Percentiles rank a stretch among this genome's conserved stretches.
Conservation (phyloP, 1,284 basidiomycete genomes). For the Thecaphora frezii region DNA sequence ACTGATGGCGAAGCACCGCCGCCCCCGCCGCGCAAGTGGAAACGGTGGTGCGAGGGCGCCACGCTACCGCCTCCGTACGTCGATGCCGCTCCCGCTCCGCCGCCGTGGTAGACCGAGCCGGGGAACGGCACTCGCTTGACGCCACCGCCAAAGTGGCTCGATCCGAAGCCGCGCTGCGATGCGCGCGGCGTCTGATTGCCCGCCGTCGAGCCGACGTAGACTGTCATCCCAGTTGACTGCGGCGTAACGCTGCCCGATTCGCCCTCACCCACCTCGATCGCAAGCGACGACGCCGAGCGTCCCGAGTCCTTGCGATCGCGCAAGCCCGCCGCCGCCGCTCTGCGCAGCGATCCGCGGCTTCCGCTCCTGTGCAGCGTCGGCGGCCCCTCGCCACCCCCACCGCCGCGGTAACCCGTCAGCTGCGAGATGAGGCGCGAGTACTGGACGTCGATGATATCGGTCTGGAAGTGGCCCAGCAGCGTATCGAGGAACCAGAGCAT, state of each 20-base stretch:
- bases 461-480: conserved; percentile 69
- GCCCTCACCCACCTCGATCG: too few relatives aligned
- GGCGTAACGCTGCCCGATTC: background rate
- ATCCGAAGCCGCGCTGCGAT: background rate
- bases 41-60: background rate
- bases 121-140: background rate
- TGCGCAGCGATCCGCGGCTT: background rate
- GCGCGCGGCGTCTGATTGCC: background rate
- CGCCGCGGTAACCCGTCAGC: conserved; percentile 56
- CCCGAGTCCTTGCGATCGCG: background rate
- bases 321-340: too few relatives aligned
- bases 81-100: too few relatives aligned
- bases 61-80: background rate
- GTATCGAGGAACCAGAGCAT: conserved; percentile 90
- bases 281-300: background rate
- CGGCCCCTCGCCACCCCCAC: too few relatives aligned
- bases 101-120: background rate
- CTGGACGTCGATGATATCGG: conserved; percentile 83
- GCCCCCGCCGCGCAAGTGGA: background rate
- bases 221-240: background rate
- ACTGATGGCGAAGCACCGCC: background rate
- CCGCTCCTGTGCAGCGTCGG: background rate
- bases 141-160: too few relatives aligned
- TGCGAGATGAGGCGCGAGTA: conserved; percentile 70
- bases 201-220: background rate